phyloP scores from a whole-genome alignment of 495 filamentous ascomycete species.

The Aspergillus haitiensis region DNA sequence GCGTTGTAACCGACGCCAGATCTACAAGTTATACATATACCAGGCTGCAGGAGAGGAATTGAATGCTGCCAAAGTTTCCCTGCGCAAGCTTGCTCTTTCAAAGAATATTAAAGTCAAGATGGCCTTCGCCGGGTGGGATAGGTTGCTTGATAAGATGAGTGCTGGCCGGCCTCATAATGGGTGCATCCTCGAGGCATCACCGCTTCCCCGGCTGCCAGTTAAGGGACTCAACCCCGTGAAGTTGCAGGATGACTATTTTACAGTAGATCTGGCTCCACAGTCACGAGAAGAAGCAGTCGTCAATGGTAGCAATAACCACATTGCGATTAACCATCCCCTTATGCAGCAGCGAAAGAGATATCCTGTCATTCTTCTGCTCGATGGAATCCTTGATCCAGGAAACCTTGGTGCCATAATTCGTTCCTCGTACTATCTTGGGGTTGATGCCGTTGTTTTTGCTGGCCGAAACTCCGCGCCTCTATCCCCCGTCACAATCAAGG shows the following conservation, averaged over 20 bases:
- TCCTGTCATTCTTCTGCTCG: slow-evolving; percentile 77
- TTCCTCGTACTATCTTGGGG: slow-evolving; percentile 81
- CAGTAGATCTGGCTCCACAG: slow-evolving; percentile 64
- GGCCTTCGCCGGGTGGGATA: slow-evolving; percentile 53
- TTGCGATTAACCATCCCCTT: slow-evolving; percentile 35
- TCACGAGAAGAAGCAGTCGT: slow-evolving; percentile 68
- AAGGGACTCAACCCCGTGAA: slow-evolving; percentile 52
- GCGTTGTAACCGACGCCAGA: slow-evolving; percentile 60
- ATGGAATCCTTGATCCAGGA: slow-evolving; percentile 83
- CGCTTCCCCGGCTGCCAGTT: slow-evolving; percentile 72
- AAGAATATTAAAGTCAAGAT: slow-evolving; percentile 56
- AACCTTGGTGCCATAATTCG: slow-evolving; percentile 90
- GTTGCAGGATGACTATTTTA: slow-evolving; percentile 47
- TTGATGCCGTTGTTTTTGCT: slow-evolving; percentile 70
- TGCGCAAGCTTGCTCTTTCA: slow-evolving; percentile 61
- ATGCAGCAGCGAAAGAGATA: slow-evolving; percentile 45
- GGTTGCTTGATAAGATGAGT: slow-evolving; percentile 79
- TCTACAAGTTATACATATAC: slow-evolving; percentile 85
- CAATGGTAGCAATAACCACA: slow-evolving; percentile 57
- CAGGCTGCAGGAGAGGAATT: slow-evolving; percentile 42
- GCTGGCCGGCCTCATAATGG: slow-evolving; percentile 86
- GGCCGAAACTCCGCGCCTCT: slow-evolving; percentile 67
- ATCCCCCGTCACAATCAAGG: slow-evolving; percentile 75
- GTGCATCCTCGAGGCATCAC: slow-evolving; percentile 83
- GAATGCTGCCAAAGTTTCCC: slow-evolving; percentile 38